Evolutionary conservation across 2,329 filamentous ascomycete genomes (phyloP), one percentile per base, ranked within the genome.

Genomic region (Colletotrichum chlorophyti): DNA sequence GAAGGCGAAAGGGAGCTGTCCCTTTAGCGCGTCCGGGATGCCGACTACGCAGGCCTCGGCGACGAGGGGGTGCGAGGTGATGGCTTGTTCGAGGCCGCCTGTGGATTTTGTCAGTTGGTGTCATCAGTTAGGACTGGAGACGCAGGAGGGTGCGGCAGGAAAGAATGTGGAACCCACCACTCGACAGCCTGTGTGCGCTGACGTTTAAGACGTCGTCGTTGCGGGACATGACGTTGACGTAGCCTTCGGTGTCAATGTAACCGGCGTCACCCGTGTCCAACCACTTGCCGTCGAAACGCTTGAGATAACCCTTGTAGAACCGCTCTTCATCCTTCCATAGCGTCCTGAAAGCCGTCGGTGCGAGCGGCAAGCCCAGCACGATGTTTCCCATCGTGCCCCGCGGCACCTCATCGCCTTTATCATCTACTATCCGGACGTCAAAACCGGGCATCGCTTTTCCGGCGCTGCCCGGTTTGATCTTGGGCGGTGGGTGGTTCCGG

Each of bases 381-480:
- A 97, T 95, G 70, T 97, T 97, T 0, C 93, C 94, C 91, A 96
- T 96, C 19, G 77, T 85, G 1, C 90, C 91, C 26, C 74, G 79
- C n/a, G 82, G 72, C 0, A 96, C 79, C 69, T 93, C 89, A 1
- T 82, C 80, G 5, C 93, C 93, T 0, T 85, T 77, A 66, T 97
- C 93, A 69, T 96, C 87, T 3, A 97, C 92, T 12, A 94, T 82
- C 14, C 89, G 83, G 4, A 97, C 89, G 66, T 97, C 91, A 66
- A 96, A 97, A 0, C 93, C 94, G 0, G 93, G 93, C 88, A 96
- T 92, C 0, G 93, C 84, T 70, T 96, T 95, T 1, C 93, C 93
- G 5, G 93, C 94, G 60, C 91, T 94, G 1, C 94, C 94, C 1
- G 93, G 91, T 65, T 90, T 93, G 69, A 94, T 85, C 0, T 76